Percentiles rank a stretch among this genome's conserved stretches.
Conservation (phyloP, 441 rosid genomes). For the Adansonia grandidieri region DNA sequence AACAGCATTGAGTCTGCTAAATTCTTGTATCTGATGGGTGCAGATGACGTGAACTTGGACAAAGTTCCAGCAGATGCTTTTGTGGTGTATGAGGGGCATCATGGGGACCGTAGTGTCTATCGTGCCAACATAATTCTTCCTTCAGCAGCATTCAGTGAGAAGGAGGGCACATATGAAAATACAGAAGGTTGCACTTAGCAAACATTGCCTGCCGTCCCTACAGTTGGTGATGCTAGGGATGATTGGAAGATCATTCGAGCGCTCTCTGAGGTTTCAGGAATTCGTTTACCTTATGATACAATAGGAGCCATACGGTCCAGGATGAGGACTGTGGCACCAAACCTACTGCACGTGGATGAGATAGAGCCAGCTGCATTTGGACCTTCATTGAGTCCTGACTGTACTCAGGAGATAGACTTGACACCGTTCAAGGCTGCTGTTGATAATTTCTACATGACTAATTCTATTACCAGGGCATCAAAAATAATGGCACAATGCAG, state of each 20-base stretch:
- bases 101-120: slow-evolving; percentile 77
- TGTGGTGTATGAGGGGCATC: slow-evolving; percentile 93
- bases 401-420: slow-evolving; percentile 45
- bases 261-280: slow-evolving; percentile 82
- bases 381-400: slow-evolving; percentile 60
- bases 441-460: slow-evolving; percentile 90
- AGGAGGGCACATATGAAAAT: slow-evolving; percentile 87
- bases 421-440: slow-evolving; percentile 58
- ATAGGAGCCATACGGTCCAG: slow-evolving; percentile 62
- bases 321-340: slow-evolving; percentile 79
- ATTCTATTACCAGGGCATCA: slow-evolving; percentile 88
- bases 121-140: slow-evolving; percentile 89
- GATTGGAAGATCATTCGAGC: slow-evolving; percentile 96
- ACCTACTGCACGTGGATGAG: slow-evolving; percentile 68
- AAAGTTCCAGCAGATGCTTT: slow-evolving; percentile 83
- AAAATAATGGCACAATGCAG: slow-evolving; percentile 98
- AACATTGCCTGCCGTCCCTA: slow-evolving; percentile 90
- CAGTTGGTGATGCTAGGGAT: slow-evolving; percentile 91
- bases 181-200: slow-evolving; percentile 88
- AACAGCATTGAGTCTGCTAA: slow-evolving; percentile 71
- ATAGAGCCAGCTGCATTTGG: slow-evolving; percentile 73
- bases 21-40: slow-evolving; percentile 89
- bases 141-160: slow-evolving; percentile 85
- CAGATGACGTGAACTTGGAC: slow-evolving; percentile 78
- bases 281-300: slow-evolving; percentile 72